These are phyloP conservation scores for Citrus cavaleriei DNA, from an alignment of 345 rosid species.

Conservation along the genomic window DNA sequence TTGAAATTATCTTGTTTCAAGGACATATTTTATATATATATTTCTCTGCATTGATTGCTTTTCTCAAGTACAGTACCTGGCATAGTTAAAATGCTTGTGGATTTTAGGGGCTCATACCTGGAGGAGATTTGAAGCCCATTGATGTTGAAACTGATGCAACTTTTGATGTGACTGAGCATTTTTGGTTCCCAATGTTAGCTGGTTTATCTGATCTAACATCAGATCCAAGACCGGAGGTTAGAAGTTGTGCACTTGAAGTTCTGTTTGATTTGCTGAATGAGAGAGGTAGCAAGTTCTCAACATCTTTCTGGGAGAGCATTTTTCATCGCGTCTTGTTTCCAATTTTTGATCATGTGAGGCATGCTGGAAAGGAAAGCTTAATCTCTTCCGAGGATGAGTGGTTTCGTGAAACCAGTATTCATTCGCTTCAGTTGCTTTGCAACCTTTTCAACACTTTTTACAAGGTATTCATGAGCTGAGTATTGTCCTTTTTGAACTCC, in stretches of 20 bases:
- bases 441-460: constrained; percentile 84
- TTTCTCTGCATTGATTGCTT: not conserved
- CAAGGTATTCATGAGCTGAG: constrained; percentile 38
- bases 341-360: constrained; percentile 87
- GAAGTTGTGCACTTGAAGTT: constrained; percentile 90
- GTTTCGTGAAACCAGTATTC: constrained; percentile 90
- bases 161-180: constrained; percentile 85
- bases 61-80: not conserved
- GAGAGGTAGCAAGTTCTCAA: constrained; percentile 82
- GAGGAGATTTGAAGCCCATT: constrained; percentile 75
- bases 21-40: not conserved
- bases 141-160: constrained; percentile 46
- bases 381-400: constrained; percentile 67
- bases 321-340: constrained; percentile 92
- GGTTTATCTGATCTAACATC: constrained; percentile 90
- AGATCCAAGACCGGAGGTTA: constrained; percentile 77
- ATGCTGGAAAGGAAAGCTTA: constrained; percentile 77
- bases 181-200: constrained; percentile 93
- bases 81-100: constrained; percentile 18
- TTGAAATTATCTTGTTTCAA: not conserved
- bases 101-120: constrained; percentile 81
- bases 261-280: constrained; percentile 88
- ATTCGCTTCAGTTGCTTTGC: constrained; percentile 86
- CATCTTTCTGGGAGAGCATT: constrained; percentile 91
- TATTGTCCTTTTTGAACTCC: not conserved